phyloP scores from a whole-genome alignment of 495 filamentous ascomycete species.

The Aspergillus cristatus region DNA sequence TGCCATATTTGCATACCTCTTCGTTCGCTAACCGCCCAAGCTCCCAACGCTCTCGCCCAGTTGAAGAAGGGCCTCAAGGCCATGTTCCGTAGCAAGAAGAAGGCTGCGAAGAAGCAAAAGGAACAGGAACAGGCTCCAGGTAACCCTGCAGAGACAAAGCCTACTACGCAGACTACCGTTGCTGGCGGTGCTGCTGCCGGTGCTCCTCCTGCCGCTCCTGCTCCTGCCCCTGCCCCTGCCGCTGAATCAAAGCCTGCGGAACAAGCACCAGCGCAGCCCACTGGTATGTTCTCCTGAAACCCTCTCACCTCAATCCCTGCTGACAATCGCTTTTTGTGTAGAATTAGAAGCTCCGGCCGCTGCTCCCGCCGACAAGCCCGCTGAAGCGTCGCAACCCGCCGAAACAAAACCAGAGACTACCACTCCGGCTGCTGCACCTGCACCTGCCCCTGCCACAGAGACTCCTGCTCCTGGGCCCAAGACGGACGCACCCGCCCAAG shows the following conservation, averaged over 20 bases:
- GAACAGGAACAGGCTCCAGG: conserved; percentile 3
- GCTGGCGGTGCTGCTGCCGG: conserved; percentile 1
- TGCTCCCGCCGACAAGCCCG: conserved; percentile 8
- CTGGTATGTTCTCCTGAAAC: conserved; percentile 7
- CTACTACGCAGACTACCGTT: conserved; percentile 1
- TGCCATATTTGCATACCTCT: too few relatives aligned
- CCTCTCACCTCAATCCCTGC: background rate
- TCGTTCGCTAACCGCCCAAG: conserved; percentile 10
- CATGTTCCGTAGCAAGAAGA: conserved; percentile 22
- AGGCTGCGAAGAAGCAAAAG: conserved; percentile 7
- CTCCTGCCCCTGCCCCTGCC: conserved; percentile 1
- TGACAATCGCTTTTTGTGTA: background rate
- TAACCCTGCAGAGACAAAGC: conserved; percentile 6
- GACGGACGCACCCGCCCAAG: background rate
- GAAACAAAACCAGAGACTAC: conserved; percentile 4
- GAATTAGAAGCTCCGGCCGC: conserved; percentile 4
- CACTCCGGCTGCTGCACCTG: background rate
- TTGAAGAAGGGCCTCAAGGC: conserved; percentile 23
- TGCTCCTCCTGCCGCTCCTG: conserved; percentile 3
- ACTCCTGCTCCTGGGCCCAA: background rate
- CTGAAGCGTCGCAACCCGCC: conserved; percentile 3
- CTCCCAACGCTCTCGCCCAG: conserved; percentile 13
- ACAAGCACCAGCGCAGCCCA: conserved; percentile 9
- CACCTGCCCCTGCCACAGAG: background rate
- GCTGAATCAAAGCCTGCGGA: conserved; percentile 9